Percentiles rank a stretch among this genome's conserved stretches.
Conservation (phyloP, 140 eudicot genomes). For the Oenanthe javanica region DNA sequence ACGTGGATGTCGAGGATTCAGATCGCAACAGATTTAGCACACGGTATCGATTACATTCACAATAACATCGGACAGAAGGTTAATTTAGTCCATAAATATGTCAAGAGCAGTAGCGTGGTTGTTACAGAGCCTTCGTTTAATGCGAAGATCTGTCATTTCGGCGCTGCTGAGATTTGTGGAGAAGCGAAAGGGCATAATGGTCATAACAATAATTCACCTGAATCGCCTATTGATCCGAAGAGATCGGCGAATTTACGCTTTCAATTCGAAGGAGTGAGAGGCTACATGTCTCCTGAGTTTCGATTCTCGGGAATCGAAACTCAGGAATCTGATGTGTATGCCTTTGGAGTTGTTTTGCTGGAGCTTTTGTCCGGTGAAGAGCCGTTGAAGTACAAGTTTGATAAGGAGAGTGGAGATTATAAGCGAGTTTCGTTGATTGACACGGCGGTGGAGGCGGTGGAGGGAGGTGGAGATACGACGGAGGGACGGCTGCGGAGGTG, state of each 20-base stretch:
- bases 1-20: slow-evolving; percentile 87
- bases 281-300: slow-evolving; percentile 95
- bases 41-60: slow-evolving; percentile 85
- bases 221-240: slow-evolving; percentile 13
- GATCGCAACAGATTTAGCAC: slow-evolving; percentile 67
- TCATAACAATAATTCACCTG: slow-evolving; percentile 2
- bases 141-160: slow-evolving; percentile 82
- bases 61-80: slow-evolving; percentile 49
- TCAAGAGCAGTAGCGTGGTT: slow-evolving; percentile 66
- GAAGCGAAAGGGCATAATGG: slow-evolving; percentile 37
- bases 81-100: slow-evolving; percentile 61
- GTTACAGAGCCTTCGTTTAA: slow-evolving; percentile 78
- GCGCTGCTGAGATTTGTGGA: slow-evolving; percentile 87
- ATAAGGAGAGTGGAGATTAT: slow-evolving; percentile 34
- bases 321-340: slow-evolving; percentile 66
- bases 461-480: slow-evolving; percentile 25
- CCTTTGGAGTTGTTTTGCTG: slow-evolving; percentile 74
- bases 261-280: slow-evolving; percentile 65
- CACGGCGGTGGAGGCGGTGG: slow-evolving; percentile 56
- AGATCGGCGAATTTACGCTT: slow-evolving; percentile 26
- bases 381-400: slow-evolving; percentile 55
- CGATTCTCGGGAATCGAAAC: slow-evolving; percentile 53
- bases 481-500: slow-evolving; percentile 75
- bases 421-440: slow-evolving; percentile 37
- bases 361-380: slow-evolving; percentile 79